phyloP scores from a whole-genome alignment of 2,329 filamentous ascomycete species.

The Paraphoma sp. region DNA sequence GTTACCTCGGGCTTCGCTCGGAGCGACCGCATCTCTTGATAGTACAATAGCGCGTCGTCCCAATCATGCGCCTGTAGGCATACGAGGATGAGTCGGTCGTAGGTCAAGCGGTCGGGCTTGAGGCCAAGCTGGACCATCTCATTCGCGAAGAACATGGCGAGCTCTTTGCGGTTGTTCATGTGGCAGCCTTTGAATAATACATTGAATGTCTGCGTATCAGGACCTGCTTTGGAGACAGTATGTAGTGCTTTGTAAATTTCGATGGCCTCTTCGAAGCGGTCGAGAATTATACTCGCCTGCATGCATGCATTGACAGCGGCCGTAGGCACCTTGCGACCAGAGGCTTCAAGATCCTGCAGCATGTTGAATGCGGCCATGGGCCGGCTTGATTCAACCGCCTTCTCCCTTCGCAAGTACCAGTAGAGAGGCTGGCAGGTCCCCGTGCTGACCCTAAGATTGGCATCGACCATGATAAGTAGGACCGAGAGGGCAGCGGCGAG shows the following conservation, averaged over 20 bases:
- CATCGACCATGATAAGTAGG: constrained; percentile 75
- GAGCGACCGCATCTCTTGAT: constrained; percentile 55
- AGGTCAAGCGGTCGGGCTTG: constrained; percentile 63
- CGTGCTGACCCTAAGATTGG: constrained; percentile 63
- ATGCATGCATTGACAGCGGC: constrained; percentile 61
- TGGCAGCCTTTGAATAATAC: constrained; percentile 61
- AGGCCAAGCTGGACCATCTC: constrained; percentile 67
- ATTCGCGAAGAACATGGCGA: constrained; percentile 66
- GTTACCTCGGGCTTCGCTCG: constrained; percentile 11
- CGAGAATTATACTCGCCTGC: constrained; percentile 56
- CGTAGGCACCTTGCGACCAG: constrained; percentile 59
- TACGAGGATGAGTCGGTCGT: constrained; percentile 66
- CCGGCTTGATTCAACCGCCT: constrained; percentile 46
- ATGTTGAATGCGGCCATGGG: constrained; percentile 61
- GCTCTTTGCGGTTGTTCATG: constrained; percentile 53
- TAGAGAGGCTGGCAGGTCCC: constrained; percentile 71
- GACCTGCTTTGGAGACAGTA: constrained; percentile 54
- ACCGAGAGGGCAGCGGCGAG: constrained; percentile 71
- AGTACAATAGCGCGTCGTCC: constrained; percentile 57
- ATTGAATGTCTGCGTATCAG: constrained; percentile 66
- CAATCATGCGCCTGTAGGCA: constrained; percentile 53
- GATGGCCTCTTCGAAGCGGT: constrained; percentile 59
- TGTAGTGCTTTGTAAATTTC: constrained; percentile 68
- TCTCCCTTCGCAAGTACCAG: constrained; percentile 58
- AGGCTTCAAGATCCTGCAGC: constrained; percentile 62